Conservation (phyloP, 148 eudicot genomes). For the Heliosperma pusillum region DNA sequence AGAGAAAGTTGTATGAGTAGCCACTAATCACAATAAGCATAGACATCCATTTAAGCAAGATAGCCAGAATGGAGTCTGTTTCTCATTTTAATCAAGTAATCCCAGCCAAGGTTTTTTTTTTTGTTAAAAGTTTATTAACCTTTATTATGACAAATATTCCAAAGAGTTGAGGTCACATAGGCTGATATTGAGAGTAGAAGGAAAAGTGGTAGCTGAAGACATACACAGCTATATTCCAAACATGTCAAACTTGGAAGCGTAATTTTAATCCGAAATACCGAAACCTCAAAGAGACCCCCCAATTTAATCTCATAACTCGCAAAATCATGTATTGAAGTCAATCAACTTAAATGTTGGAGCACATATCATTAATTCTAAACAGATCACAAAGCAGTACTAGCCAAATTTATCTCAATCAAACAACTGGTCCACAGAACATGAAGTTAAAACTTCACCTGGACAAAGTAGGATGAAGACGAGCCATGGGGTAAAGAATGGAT, state of each 20-base stretch:
- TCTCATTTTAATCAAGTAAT: background rate
- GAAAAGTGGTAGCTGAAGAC: background rate
- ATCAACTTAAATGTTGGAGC: background rate
- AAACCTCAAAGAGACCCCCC: background rate
- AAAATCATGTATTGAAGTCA: background rate
- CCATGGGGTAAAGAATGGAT: conserved; percentile 86
- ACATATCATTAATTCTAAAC: background rate
- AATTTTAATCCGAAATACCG: background rate
- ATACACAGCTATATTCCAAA: background rate
- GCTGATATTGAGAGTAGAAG: background rate
- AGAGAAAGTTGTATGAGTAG: background rate
- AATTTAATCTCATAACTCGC: background rate
- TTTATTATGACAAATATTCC: background rate
- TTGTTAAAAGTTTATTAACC: background rate
- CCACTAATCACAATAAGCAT: background rate
- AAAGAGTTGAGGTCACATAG: background rate
- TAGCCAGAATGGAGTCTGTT: background rate
- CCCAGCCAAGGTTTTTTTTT: too few relatives aligned
- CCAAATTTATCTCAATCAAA: background rate
- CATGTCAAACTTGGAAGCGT: background rate
- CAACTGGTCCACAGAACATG: background rate
- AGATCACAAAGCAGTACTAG: background rate
- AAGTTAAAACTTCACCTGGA: conserved; percentile 52
- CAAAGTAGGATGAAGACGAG: conserved; percentile 83
- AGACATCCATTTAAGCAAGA: background rate